Evolutionary conservation across 768 basidiomycete genomes (phyloP), one percentile per base, ranked within the genome.

Genomic region (Strobilomyces confusus): DNA sequence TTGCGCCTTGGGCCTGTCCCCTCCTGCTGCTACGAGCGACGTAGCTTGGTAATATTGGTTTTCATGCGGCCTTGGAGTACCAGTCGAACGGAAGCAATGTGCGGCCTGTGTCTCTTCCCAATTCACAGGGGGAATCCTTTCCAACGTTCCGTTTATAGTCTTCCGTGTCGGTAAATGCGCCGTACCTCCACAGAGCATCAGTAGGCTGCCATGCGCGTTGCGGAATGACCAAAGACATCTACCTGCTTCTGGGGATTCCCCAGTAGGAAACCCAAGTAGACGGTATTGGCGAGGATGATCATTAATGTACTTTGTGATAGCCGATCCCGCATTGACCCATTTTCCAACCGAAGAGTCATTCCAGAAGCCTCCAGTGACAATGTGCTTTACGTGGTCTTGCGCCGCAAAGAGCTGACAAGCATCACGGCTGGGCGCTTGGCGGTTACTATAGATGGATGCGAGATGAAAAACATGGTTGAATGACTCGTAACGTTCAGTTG

Each of bases 401-500:
- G 20, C 14, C 0, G 47, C 49, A 42, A 64, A 64, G 2, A 43
- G 5, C 2, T 54, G 33, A 30, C 63, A 64, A 36, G 49, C 51
- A 44, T 70, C 66, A 2, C 43, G 55, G 7, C 64, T 68, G 0
- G 63, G 72, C 2, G 67, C 72, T 17, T 72, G 67, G 4, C 51
- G 49, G 47, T 72, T 72, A 40, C 64, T 66, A 23, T 70, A 59
- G 1, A 73, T 51, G 13, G 55, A 67, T 4, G 53, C 8, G 0
- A 63, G 38, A 1, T 58, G 48, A 14, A 70, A 70, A 2, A 73
- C 56, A 2, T 61, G 61, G 14, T 64, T 63, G 47, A 64, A 69
- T 0, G 67, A 65, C 29, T 72, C 65, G 33, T 58, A 72, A 0
- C 47, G 40, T 36, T 72, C 64, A 1, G 69, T 71, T 1, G 63